Conservation (phyloP, 257 asterid species). For the Parsonsia alboflavescens region DNA sequence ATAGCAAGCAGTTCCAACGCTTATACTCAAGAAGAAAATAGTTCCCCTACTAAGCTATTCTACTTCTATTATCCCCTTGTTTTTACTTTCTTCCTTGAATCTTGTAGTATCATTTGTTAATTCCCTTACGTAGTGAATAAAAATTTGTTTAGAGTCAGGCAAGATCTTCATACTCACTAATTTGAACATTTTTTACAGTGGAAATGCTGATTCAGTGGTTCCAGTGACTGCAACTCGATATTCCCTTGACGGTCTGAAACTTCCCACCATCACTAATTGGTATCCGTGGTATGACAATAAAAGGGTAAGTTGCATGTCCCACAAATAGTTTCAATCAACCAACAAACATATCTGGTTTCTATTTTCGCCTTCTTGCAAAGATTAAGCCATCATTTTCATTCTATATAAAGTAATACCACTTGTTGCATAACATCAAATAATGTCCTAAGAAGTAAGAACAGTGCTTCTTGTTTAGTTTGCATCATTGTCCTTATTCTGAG, state of each 20-base stretch:
- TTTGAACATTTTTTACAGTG: conserved; percentile 39
- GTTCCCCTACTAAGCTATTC: background rate
- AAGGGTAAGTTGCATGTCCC: conserved; percentile 38
- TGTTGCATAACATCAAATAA: background rate
- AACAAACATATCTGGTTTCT: background rate
- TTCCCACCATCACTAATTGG: conserved; percentile 75
- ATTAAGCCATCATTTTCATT: background rate
- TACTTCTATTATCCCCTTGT: background rate
- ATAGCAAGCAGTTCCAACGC: background rate
- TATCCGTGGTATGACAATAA: conserved; percentile 82
- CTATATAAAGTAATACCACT: background rate
- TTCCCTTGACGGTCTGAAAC: conserved; percentile 91
- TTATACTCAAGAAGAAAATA: background rate
- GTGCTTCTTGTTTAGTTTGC: background rate
- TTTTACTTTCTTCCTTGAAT: background rate
- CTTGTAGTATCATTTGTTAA: background rate
- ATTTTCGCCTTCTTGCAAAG: background rate
- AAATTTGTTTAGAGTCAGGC: background rate
- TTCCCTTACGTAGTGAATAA: background rate
- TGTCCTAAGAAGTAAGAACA: background rate
- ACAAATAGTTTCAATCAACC: background rate
- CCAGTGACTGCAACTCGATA: conserved; percentile 94
- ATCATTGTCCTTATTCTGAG: background rate
- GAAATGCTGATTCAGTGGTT: conserved; percentile 92
- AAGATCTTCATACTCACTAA: background rate